phyloP scores from a whole-genome alignment of 2,329 filamentous ascomycete species.

The Sporothrix inflata region DNA sequence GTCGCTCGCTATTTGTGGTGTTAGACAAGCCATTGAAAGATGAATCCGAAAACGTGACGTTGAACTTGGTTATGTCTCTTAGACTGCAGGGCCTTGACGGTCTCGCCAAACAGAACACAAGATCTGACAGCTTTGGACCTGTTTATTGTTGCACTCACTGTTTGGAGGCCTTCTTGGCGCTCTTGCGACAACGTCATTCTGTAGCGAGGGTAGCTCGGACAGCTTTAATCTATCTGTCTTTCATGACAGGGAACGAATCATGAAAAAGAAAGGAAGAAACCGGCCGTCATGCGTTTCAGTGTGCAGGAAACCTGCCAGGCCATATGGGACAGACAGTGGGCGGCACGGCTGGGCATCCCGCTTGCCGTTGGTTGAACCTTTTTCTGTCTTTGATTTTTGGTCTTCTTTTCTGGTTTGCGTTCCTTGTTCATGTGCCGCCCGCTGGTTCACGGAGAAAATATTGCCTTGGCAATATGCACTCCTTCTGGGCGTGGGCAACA shows the following conservation, averaged over 20 bases:
- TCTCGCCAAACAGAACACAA: not conserved
- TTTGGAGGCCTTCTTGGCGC: conserved; percentile 7
- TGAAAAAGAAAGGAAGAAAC: not conserved
- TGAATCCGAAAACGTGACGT: conserved; percentile 5
- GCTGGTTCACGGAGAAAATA: not conserved
- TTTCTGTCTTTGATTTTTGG: not conserved
- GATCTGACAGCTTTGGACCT: not conserved
- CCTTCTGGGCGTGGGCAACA: not conserved
- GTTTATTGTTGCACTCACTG: conserved; percentile 4
- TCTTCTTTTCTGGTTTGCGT: not conserved
- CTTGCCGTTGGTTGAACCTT: conserved; percentile 6
- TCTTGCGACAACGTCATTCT: conserved; percentile 10
- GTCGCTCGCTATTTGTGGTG: not conserved
- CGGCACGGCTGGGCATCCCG: conserved; percentile 15
- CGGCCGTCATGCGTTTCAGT: conserved; percentile 20
- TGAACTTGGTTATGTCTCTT: not conserved
- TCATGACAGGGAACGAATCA: not conserved
- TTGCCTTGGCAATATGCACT: not conserved
- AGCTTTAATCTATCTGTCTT: not conserved
- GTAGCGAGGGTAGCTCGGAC: not conserved
- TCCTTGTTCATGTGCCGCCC: not conserved
- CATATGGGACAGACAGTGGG: not conserved
- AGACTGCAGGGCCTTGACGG: not conserved
- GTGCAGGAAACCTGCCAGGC: not conserved
- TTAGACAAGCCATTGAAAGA: not conserved